Percentiles rank a stretch among this genome's conserved stretches.
These are phyloP conservation scores for Fomitopsis palustris DNA, from an alignment of 1,284 basidiomycete genomes.

Conservation along the genomic window DNA sequence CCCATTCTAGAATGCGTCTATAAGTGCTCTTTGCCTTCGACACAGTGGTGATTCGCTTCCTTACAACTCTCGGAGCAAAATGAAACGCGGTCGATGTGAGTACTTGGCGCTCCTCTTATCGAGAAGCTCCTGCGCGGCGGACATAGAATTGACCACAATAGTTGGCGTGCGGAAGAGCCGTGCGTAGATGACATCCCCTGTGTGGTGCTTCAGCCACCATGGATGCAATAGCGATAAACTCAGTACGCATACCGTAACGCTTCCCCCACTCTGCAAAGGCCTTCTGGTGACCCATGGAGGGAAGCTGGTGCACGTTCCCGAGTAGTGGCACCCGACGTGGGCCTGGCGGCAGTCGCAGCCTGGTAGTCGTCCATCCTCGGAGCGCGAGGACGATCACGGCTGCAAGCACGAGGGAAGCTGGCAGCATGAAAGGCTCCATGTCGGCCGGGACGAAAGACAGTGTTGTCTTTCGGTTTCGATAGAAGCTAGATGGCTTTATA, in stretches of 20 bases:
- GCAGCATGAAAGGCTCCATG: neutral
- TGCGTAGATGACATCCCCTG: slow-evolving; percentile 18
- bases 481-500: neutral
- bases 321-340: neutral
- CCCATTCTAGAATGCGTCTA: slow-evolving; percentile 13
- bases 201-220: slow-evolving; percentile 7
- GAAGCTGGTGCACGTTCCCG: slow-evolving; percentile 3
- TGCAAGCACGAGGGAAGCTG: neutral
- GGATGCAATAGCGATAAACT: slow-evolving; percentile 28
- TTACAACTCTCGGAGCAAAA: slow-evolving; percentile 14
- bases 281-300: neutral
- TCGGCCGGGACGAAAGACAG: neutral
- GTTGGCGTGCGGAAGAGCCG: slow-evolving; percentile 12
- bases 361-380: neutral
- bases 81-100: slow-evolving; percentile 18
- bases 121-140: slow-evolving; percentile 17
- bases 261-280: slow-evolving; percentile 29
- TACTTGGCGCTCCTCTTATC: slow-evolving; percentile 21
- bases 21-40: neutral
- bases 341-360: slow-evolving; percentile 1
- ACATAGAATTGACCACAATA: slow-evolving; percentile 17
- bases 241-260: slow-evolving; percentile 16
- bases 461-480: neutral
- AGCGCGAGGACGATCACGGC: neutral
- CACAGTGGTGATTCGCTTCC: neutral